These are phyloP conservation scores for Pleurotus pulmonarius DNA, from an alignment of 768 basidiomycete species.

Conservation along the genomic window DNA sequence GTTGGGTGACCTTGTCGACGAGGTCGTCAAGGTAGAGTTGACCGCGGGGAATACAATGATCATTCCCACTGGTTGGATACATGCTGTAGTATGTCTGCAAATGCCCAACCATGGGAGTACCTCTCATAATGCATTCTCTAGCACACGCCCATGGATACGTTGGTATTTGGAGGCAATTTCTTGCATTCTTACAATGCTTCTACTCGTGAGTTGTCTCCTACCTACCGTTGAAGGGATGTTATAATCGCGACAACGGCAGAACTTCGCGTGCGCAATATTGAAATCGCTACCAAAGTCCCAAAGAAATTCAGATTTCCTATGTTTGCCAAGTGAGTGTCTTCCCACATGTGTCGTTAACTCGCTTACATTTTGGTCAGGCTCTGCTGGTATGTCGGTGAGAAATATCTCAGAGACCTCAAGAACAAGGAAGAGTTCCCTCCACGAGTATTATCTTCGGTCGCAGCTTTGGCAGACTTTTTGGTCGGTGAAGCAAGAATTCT, in stretches of 20 bases:
- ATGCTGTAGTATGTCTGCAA: conserved; percentile 75
- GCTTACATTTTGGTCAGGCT: conserved; percentile 43
- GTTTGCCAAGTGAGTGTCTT: conserved; percentile 58
- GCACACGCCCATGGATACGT: conserved; percentile 88
- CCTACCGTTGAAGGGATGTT: background rate
- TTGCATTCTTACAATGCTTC: conserved; percentile 87
- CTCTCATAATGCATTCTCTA: conserved; percentile 23
- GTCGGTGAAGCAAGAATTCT: conserved; percentile 71
- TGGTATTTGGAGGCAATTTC: conserved; percentile 98
- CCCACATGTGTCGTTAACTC: background rate
- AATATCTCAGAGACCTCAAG: conserved; percentile 71
- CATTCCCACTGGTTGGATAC: conserved; percentile 96
- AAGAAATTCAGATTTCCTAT: conserved; percentile 88
- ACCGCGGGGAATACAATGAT: conserved; percentile 84
- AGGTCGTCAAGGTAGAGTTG: conserved; percentile 83
- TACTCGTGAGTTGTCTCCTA: conserved; percentile 57
- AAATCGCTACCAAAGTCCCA: conserved; percentile 88
- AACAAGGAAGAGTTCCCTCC: conserved; percentile 29
- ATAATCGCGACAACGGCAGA: conserved; percentile 42
- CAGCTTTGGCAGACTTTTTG: conserved; percentile 72
- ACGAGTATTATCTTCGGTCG: conserved; percentile 70
- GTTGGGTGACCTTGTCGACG: conserved; percentile 91
- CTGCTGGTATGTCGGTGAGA: conserved; percentile 89
- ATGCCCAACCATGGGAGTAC: background rate
- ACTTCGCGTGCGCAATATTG: conserved; percentile 84